Evolutionary conservation across 352 stramenopile species (phyloP).

Genomic region (Pythium scleroteichum): DNA sequence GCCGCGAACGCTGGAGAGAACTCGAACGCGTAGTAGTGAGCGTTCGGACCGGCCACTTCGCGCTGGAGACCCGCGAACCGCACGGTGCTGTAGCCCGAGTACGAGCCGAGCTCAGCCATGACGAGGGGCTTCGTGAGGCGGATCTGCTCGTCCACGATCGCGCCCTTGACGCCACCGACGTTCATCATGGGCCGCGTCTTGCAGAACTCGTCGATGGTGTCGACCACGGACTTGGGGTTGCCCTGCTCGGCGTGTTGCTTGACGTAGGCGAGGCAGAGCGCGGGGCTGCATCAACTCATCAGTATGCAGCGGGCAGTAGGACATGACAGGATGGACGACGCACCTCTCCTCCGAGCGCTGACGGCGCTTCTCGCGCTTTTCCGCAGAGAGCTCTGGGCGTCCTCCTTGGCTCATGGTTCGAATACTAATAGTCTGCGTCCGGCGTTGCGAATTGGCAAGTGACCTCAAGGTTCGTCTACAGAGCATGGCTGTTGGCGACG

Average conservation of each 20-base stretch:
- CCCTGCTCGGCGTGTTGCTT: conserved; percentile 33
- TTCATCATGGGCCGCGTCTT: conserved; percentile 42
- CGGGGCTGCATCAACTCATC: no score
- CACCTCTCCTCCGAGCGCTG: conserved; percentile 18
- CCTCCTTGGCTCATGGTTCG: conserved; percentile 10
- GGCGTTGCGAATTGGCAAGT: conserved; percentile 8
- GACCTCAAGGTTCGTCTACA: not conserved
- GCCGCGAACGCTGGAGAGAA: conserved; percentile 44
- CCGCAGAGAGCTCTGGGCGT: not conserved
- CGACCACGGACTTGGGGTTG: conserved; percentile 36
- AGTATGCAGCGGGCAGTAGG: no score
- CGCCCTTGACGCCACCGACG: conserved; percentile 29
- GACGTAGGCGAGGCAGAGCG: conserved; percentile 34
- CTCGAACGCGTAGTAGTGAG: conserved; percentile 55
- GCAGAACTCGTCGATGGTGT: conserved; percentile 37
- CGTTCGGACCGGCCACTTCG: conserved; percentile 30
- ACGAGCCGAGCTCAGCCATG: conserved; percentile 48
- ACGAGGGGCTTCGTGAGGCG: conserved; percentile 32
- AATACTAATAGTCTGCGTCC: not conserved
- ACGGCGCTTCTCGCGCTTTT: conserved; percentile 13
- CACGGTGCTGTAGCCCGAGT: conserved; percentile 48
- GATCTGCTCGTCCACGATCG: conserved; percentile 42
- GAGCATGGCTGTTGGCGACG: not conserved
- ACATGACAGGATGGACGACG: no score
- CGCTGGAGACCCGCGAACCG: conserved; percentile 45